phyloP scores from a whole-genome alignment of 2,329 filamentous ascomycete genomes.

The Colletotrichum graminicola region DNA sequence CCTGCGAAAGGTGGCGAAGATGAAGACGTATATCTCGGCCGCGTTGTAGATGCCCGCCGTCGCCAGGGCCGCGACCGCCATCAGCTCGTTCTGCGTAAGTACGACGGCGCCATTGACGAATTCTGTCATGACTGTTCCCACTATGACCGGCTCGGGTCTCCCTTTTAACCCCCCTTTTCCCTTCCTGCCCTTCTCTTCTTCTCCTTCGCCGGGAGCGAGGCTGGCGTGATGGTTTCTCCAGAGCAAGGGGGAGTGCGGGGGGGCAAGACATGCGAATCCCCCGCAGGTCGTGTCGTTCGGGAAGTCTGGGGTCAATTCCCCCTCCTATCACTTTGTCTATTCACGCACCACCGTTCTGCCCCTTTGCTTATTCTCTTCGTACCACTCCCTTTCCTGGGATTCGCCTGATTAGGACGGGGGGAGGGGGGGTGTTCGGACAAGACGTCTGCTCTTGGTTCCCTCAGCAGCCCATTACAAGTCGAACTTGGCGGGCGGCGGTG shows the following conservation, averaged over 20 bases:
- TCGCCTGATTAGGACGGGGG: not conserved
- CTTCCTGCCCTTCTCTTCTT: too few relatives aligned
- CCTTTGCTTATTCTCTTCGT: not conserved
- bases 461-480: not conserved
- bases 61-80: conserved; percentile 43
- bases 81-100: conserved; percentile 31
- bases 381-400: not conserved
- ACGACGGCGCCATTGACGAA: conserved; percentile 22
- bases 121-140: conserved; percentile 11
- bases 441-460: not conserved
- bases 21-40: conserved; percentile 46
- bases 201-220: not conserved
- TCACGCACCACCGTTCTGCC: not conserved
- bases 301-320: not conserved
- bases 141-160: too few relatives aligned
- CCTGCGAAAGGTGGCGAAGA: conserved; percentile 46
- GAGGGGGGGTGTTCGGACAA: not conserved
- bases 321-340: not conserved
- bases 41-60: conserved; percentile 45
- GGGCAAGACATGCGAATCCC: not conserved
- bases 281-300: conserved; percentile 1
- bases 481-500: not conserved
- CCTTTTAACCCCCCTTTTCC: too few relatives aligned
- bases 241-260: not conserved
- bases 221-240: not conserved